Evolutionary conservation across 345 rosid species (phyloP).

Genomic region (Moricandia arvensis): DNA sequence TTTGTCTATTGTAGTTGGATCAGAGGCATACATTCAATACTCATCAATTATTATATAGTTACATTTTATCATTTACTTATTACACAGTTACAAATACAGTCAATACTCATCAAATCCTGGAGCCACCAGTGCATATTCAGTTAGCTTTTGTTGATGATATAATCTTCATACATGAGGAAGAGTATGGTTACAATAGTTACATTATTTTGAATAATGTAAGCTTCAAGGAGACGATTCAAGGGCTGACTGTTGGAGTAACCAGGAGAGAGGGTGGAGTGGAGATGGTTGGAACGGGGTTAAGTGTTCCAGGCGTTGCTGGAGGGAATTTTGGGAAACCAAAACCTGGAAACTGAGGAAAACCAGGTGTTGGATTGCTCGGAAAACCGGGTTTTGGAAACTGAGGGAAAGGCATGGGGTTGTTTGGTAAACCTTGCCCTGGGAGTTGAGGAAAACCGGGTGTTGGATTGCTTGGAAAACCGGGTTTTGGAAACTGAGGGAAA

Average conservation of each 20-base stretch:
- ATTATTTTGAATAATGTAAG: not conserved
- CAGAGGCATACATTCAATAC: not conserved
- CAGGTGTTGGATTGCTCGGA: not conserved
- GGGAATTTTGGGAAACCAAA: constrained; percentile 2
- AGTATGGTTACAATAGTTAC: not conserved
- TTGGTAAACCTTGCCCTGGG: not conserved
- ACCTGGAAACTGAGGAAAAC: constrained; percentile 3
- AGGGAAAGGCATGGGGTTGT: not conserved
- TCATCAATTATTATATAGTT: not conserved
- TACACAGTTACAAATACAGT: constrained; percentile 3
- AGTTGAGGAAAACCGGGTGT: not conserved
- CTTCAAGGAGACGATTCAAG: not conserved
- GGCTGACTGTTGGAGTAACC: not conserved
- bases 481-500: not conserved
- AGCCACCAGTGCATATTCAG: not conserved
- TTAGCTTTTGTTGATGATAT: not conserved
- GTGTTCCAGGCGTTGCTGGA: not conserved
- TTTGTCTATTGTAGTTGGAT: not conserved
- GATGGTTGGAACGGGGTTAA: constrained; percentile 2
- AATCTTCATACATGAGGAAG: not conserved
- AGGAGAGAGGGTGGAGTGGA: not conserved
- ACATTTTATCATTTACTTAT: not conserved
- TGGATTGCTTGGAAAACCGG: not conserved
- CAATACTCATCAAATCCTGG: not conserved
- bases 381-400: not conserved